phyloP scores from a whole-genome alignment of 208 protist genomes.

The Ichthyophonus hoferi region DNA sequence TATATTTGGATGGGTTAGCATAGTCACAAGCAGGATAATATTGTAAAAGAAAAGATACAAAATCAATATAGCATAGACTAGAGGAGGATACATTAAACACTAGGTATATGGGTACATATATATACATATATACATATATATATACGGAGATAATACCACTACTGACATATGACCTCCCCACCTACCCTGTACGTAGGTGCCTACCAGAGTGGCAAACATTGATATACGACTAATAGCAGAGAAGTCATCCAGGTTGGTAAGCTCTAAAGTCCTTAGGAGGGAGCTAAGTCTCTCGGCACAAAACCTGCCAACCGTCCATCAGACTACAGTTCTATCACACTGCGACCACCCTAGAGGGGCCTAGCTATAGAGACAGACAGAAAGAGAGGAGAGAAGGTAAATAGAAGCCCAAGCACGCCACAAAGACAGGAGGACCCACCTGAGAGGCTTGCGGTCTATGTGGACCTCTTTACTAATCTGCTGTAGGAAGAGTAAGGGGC shows the following conservation, averaged over 20 bases:
- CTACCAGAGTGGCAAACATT: slow-evolving; percentile 88
- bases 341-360: too few species aligned
- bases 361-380: too few species aligned
- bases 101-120: not conserved
- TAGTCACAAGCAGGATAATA: too few species aligned
- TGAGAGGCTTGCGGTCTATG: slow-evolving; percentile 37
- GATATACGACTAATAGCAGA: slow-evolving; percentile 78
- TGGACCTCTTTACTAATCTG: not conserved
- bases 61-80: not conserved
- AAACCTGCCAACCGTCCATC: slow-evolving; percentile 46
- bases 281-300: slow-evolving; percentile 80
- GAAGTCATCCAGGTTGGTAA: slow-evolving; percentile 85
- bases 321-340: too few species aligned
- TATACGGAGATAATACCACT: too few species aligned
- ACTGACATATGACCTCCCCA: not conserved
- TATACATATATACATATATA: too few species aligned
- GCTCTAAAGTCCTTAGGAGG: slow-evolving; percentile 87
- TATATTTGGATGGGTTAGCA: too few species aligned
- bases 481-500: slow-evolving; percentile 47
- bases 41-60: too few species aligned
- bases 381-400: not conserved
- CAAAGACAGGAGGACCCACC: not conserved
- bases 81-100: not conserved
- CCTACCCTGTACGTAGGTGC: slow-evolving; percentile 77
- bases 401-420: not conserved